These are phyloP conservation scores for Pleurotus platypus DNA, from an alignment of 768 basidiomycete genomes.

Conservation along the genomic window DNA sequence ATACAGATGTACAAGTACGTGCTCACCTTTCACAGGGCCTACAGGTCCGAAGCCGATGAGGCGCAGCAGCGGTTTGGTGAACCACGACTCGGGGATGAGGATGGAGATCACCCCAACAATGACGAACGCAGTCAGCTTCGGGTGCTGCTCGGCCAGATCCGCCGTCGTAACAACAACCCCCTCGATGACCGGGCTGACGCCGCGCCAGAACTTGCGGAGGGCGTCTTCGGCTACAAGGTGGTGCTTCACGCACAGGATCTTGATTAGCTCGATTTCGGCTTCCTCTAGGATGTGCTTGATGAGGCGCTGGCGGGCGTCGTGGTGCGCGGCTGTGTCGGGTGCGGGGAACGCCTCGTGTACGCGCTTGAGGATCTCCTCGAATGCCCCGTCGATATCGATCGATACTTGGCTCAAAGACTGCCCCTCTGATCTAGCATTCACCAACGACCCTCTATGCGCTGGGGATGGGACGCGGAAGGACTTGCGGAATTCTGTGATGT, in stretches of 20 bases:
- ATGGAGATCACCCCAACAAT: constrained; percentile 19
- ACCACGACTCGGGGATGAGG: constrained; percentile 25
- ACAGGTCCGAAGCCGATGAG: constrained; percentile 33
- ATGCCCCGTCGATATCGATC: constrained; percentile 13
- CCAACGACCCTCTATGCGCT: neutral
- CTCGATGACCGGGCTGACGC: constrained; percentile 20
- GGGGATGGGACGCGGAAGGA: too few relatives aligned
- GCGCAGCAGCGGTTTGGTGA: constrained; percentile 26
- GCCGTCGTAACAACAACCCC: constrained; percentile 21
- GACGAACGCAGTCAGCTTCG: constrained; percentile 20
- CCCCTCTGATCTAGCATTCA: neutral
- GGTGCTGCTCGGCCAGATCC: constrained; percentile 33
- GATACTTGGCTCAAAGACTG: constrained; percentile 8
- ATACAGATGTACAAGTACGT: neutral
- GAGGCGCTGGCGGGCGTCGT: constrained; percentile 19
- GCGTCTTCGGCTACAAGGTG: constrained; percentile 21
- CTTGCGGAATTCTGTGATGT: neutral
- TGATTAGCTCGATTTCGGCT: constrained; percentile 21
- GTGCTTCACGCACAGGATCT: constrained; percentile 13
- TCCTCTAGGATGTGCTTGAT: constrained; percentile 19
- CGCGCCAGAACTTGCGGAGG: constrained; percentile 16
- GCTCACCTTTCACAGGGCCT: constrained; percentile 29
- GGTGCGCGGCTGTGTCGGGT: constrained; percentile 25
- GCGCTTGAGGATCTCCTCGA: constrained; percentile 16
- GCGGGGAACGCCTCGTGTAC: constrained; percentile 27